Evolutionary conservation across 2,329 filamentous ascomycete species (phyloP), one percentile per base, ranked within the genome.

Genomic region (Orbilia brochopaga): DNA sequence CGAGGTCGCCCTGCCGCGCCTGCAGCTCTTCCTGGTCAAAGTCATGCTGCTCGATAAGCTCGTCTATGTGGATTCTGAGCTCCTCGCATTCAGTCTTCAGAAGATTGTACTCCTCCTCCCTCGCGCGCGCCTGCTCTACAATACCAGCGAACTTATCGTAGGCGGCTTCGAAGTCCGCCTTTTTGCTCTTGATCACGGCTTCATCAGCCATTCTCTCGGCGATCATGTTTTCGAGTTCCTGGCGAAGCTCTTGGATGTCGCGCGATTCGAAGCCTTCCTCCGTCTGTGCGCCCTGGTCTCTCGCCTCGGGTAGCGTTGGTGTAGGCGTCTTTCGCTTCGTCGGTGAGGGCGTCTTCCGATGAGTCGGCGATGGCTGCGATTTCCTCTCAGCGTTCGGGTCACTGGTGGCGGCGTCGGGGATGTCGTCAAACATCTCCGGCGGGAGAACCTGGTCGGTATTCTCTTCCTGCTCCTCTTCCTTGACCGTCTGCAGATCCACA

Each of bases 81-180:
- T 72, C 67, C 44, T 44, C 56, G 13, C 50, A 51, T 13, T 65
- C 67, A 8, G 44, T 37, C 27, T 72, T 65, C 15, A 72, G 42
- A 21, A 51, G 15, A 13, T 52, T 72, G 42, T 60, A 72, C 8
- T 72, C 67, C 3, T 72, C 60, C 27, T 58, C 60, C 17, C 60
- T 50, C 11, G 50, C 44, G 11, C 57, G 32, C n/a, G 67, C 60
- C 40, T 61, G 60, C 35, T 72, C 67, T n/a, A 72, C 57, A 6
- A 72, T 72, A n/a, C 60, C 67, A 17, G 57, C 57, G 35, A 72
- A 72, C 42, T 65, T 64, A 11, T 72, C 60, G 30, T 72, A 72
- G 1, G 67, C 57, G 32, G 50, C 67, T 51, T 72, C 67, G 21
- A 72, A 55, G 21, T 72, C 67, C 10, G 67, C 67, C 19, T 64